Percentiles rank a stretch among this genome's conserved stretches.
Conservation (phyloP, 768 basidiomycete species). For the Trametes meyenii region DNA sequence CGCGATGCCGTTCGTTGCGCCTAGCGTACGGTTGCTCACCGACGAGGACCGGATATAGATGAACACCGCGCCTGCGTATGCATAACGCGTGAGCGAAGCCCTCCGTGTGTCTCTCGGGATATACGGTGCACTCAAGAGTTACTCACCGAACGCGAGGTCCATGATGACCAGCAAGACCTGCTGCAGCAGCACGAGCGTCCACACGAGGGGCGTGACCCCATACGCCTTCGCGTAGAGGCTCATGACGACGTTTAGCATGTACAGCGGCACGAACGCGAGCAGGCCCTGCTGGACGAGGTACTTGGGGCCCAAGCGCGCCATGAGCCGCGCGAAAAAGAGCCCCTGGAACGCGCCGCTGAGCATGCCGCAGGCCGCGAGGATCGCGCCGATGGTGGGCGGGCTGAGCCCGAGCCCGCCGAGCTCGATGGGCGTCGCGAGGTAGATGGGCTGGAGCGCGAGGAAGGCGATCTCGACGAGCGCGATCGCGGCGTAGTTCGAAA, state of each 20-base stretch:
- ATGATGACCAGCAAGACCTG: conserved; percentile 29
- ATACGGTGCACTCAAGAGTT: too few relatives aligned
- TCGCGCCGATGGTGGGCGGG: conserved; percentile 41
- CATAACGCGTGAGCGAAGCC: too few relatives aligned
- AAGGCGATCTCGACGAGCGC: conserved; percentile 43
- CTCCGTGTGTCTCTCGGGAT: too few relatives aligned
- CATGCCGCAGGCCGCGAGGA: conserved; percentile 41
- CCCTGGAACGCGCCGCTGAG: conserved; percentile 41
- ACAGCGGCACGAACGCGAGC: conserved; percentile 29
- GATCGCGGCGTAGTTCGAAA: conserved; percentile 39
- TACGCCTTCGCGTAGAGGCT: conserved; percentile 27
- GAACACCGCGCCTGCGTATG: conserved; percentile 30
- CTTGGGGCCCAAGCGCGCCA: conserved; percentile 41
- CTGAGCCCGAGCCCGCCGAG: conserved; percentile 42
- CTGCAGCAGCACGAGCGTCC: conserved; percentile 31
- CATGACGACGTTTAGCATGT: conserved; percentile 35
- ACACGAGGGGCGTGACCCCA: conserved; percentile 27
- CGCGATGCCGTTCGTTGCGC: conserved; percentile 55
- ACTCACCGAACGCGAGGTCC: conserved; percentile 36
- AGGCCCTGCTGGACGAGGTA: conserved; percentile 33
- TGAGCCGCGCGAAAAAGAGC: conserved; percentile 39
- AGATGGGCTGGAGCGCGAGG: conserved; percentile 42
- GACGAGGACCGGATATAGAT: conserved; percentile 36
- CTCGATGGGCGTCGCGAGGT: conserved; percentile 41
- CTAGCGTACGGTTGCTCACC: conserved; percentile 42